Evolutionary conservation across 1,284 basidiomycete genomes (phyloP), one percentile per base, ranked within the genome.

Genomic region (Moniliophthora roreri): DNA sequence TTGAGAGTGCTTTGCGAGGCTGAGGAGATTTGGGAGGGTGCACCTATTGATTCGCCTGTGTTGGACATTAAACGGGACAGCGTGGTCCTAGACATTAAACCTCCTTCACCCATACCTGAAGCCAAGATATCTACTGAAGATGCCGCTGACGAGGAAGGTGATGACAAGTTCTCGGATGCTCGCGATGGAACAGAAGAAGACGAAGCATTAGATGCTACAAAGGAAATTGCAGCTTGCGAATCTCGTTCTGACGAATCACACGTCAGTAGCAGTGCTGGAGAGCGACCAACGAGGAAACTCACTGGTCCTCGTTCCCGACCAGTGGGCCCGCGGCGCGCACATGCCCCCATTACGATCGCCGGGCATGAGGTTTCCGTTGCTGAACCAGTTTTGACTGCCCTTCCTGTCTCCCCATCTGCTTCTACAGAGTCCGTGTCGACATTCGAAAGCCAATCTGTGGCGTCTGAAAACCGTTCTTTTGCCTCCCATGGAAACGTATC

Each of bases 1-100:
- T 69, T 93, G 58, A 79, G 84, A 52, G 79, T 85, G 18, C 69
- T 93, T 10, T 89, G 89, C 61, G 89, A 93, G 65, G 77, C 79
- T 7, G 77, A 84, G 51, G 77, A 69, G 13, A 81, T 91, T 41
- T 91, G 89, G 89, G 71, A 73, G 42, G 72, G 62, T 8, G 26
- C 39, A 18, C 46, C 54, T 16, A 35, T 53, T 51, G 58, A 74
- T 45, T 54, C 67, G 6, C 70, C 66, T 11, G 68, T 74, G n/a
- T 60, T 78, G 41, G 76, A 76, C 47, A 70, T 77, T 50, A 75
- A 75, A 58, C 63, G 72, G 20, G 70, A 70, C 55, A 65, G 72
- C 42, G 66, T 70, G 23, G 73, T 69, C 18, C 54, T 65, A 48
- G 62, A 63, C 55, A 66, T 63, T 41, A 54, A 56, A 36, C 51